Evolutionary conservation across 306 rosid species (phyloP).

Genomic region (Quercus alba): DNA sequence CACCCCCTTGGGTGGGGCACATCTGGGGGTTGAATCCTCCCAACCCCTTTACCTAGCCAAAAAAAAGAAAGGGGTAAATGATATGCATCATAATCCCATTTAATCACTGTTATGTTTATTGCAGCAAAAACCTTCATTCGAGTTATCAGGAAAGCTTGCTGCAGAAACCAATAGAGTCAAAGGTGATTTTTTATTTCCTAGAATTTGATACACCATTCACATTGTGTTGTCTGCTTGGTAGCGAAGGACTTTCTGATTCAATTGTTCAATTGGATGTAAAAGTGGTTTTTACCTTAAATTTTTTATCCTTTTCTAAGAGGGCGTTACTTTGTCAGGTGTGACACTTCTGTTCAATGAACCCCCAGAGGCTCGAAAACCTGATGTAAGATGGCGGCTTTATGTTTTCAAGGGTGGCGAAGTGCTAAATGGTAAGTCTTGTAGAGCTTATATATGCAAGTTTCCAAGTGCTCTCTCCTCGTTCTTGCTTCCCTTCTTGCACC

Average conservation of each 20-base stretch:
- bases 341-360: slow-evolving; percentile 82
- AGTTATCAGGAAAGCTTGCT: slow-evolving; percentile 97
- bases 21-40: no score
- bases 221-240: background rate
- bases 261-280: background rate
- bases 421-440: slow-evolving; percentile 60
- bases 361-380: slow-evolving; percentile 80
- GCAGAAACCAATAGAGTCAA: slow-evolving; percentile 89
- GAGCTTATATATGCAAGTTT: slow-evolving; percentile 9
- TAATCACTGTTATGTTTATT: slow-evolving; percentile 18
- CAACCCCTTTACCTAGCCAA: no score
- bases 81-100: background rate
- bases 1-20: no score
- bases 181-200: slow-evolving; percentile 39
- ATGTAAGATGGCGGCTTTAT: slow-evolving; percentile 91
- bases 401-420: slow-evolving; percentile 97
- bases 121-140: slow-evolving; percentile 95
- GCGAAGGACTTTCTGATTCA: background rate
- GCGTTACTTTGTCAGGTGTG: slow-evolving; percentile 51
- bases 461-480: background rate
- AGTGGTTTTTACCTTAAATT: background rate
- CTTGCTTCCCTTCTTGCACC: background rate
- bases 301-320: slow-evolving; percentile 15
- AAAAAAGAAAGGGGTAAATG: background rate
- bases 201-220: background rate